Base-by-base conservation (phyloP, 1,284 basidiomycete genomes). In the Taiwanofungus camphoratus region DNA sequence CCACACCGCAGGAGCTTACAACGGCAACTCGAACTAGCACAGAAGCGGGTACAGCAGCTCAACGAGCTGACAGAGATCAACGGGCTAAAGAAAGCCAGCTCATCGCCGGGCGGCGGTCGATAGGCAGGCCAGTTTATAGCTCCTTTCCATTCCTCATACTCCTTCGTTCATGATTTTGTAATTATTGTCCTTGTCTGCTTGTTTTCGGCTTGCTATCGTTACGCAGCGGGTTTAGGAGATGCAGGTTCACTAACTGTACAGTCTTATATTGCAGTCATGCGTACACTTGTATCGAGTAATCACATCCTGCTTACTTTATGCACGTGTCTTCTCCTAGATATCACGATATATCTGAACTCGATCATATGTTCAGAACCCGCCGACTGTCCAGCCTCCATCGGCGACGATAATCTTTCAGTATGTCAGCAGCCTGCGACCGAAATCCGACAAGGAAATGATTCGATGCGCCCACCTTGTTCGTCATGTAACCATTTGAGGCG, bases 1-100 rank as follows among this genome's bases (percentile, higher is more conserved):
- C n/a, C n/a, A n/a, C n/a, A n/a, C n/a, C n/a, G n/a, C 49, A 87
- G 86, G 70, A 76, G 69, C 45, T 62, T 84, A 5, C 81, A 85
- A 50, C 69, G 79, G 33, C 85, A 88, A 54, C 67, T 82, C 21
- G 86, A 88, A 27, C 59, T 81, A 12, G 83, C 83, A 12, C 74
- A 78, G 54, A 86, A 80, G 59, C 76, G 84, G 24, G 82, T 70
- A 50, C 67, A 67, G 30, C 84, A 84, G 50, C 67, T 88, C 8
- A 72, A 73, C 33, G 79, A 80, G n/a, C 75, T 87, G 36, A 67
- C 83, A 0, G 82, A 82, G 26, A 56, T 57, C 13, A 46, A 55
- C 15, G 59, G 60, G 1, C 27, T 60, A 19, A n/a, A n/a, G n/a
- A n/a, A n/a, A n/a, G n/a, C n/a, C n/a, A n/a, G n/a, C n/a, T n/a